Base-by-base conservation (phyloP, 2,329 filamentous ascomycete genomes). In the Diaporthe sp. region DNA sequence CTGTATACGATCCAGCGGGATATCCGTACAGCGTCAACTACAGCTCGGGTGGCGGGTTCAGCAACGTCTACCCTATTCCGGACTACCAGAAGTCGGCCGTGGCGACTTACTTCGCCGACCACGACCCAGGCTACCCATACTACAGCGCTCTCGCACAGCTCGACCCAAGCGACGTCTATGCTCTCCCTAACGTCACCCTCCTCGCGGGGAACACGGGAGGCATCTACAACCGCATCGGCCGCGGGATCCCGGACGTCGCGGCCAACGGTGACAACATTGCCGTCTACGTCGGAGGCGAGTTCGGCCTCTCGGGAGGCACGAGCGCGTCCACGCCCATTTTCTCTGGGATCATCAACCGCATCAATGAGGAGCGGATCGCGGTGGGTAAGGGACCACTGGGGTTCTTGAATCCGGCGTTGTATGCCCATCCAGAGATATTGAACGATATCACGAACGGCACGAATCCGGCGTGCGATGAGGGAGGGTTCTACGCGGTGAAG, bases 321-420 rank as follows among this genome's bases (percentile, higher is more conserved):
- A 88, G 86, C 39, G 89, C 90, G 46, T 87, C 91, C 0, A 83
- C 90, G 0, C 93, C 93, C 0, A 84, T 90, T 0, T 90, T 90
- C 44, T 88, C 90, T 0, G 89, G 86, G 5, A 85, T 94, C 65
- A 84, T 94, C 51, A 85, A 89, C 1, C 86, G 94, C 4, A 83
- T 94, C 74, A 94, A 94, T 78, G 91, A 93, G 78, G 90, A 89
- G 0, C 84, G 90, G 53, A 81, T 92, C 25, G 82, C 86, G 0
- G 83, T 82, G 9, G 88, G 88, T 6, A 87, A 88, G 79, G 78
- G 71, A 28, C 79, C 84, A 0, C 77, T 87, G 0, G 83, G 84
- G 2, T 84, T 84, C 73, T 77, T 85, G 67, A 84, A 84, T 75
- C 83, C 75, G 39, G 57, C 68, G 37, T 22, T 81, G 72, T 83